phyloP scores from a whole-genome alignment of 2,329 filamentous ascomycete species.

The Xylariaceae sp. region DNA sequence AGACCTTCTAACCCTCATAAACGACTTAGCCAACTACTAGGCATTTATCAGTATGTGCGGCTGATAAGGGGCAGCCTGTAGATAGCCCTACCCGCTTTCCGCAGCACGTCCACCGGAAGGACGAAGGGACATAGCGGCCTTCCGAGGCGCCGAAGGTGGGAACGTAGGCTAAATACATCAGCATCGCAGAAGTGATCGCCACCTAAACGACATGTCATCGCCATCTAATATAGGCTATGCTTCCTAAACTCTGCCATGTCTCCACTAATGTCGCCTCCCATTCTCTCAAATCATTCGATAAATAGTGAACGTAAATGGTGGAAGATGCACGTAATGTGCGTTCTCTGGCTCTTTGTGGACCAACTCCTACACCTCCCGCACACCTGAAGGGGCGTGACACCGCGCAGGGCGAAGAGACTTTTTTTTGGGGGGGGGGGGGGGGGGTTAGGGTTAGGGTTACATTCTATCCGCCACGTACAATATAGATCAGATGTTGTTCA shows the following conservation, averaged over 20 bases:
- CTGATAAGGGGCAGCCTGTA: background rate
- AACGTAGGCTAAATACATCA: constrained; percentile 3
- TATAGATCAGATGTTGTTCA: too few species aligned
- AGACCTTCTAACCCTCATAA: too few species aligned
- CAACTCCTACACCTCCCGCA: constrained; percentile 3
- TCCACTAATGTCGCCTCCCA: background rate
- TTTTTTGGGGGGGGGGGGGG: too few species aligned
- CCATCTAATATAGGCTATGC: background rate
- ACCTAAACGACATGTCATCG: background rate
- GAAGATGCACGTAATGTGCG: background rate
- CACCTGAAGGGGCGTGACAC: background rate
- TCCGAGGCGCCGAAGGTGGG: constrained; percentile 1
- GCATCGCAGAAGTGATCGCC: constrained; percentile 4
- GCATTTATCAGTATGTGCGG: background rate
- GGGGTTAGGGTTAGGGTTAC: background rate
- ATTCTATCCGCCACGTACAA: too few species aligned
- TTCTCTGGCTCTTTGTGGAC: constrained; percentile 13
- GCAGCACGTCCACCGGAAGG: constrained; percentile 10
- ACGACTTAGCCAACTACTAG: too few species aligned
- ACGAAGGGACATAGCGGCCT: constrained; percentile 1
- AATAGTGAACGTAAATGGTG: constrained; percentile 3
- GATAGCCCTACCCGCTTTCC: background rate
- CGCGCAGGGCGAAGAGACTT: background rate
- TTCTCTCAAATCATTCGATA: background rate
- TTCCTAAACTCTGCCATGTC: background rate